Percentiles rank a stretch among this genome's conserved stretches.
Conservation (phyloP, 306 rosid genomes). For the Oemleria cerasiformis region DNA sequence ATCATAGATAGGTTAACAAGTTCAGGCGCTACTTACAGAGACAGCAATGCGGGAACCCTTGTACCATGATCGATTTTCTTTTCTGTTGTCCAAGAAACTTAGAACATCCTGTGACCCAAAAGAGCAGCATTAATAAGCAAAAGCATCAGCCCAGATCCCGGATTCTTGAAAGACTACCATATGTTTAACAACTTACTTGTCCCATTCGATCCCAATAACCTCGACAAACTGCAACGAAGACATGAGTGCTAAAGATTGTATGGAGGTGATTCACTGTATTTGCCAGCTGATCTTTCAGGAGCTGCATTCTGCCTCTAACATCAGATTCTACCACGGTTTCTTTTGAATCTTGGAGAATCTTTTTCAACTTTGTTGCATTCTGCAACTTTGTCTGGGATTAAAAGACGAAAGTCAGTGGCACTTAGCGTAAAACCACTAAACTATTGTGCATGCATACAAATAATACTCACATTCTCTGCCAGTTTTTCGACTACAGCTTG, state of each 20-base stretch:
- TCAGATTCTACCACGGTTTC: constrained; percentile 82
- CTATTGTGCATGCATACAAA: constrained; percentile 1
- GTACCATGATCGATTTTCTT: constrained; percentile 92
- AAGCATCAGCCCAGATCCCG: not conserved
- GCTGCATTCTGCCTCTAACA: constrained; percentile 75
- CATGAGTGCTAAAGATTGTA: constrained; percentile 60
- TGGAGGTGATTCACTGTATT: constrained; percentile 71
- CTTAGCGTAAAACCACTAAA: constrained; percentile 9
- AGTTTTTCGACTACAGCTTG: constrained; percentile 93
- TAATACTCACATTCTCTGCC: constrained; percentile 71
- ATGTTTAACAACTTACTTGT: constrained; percentile 47
- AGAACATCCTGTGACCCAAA: constrained; percentile 67
- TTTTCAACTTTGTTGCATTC: constrained; percentile 78
- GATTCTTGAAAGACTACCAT: not conserved
- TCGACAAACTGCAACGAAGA: constrained; percentile 78
- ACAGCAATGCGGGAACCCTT: constrained; percentile 86
- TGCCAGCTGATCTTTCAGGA: constrained; percentile 69
- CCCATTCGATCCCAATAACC: constrained; percentile 98
- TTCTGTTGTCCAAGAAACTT: constrained; percentile 90
- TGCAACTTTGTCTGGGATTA: constrained; percentile 74
- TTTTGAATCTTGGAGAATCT: constrained; percentile 93
- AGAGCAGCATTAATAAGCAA: constrained; percentile 12
- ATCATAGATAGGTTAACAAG: not conserved
- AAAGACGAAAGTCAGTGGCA: constrained; percentile 23
- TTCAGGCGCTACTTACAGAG: constrained; percentile 55